phyloP scores from a whole-genome alignment of 164 flowering plant genomes.

The grape (Vitis vinifera) region ASM3070453v1 NC_081818.1:21933001-21933500 shows the following conservation, averaged over 20 bases:
- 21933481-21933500: conserved; percentile 46
- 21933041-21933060: conserved; percentile 74
- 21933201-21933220: conserved; percentile 60
- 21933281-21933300: conserved; percentile 31
- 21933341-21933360: conserved; percentile 48
- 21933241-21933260: conserved; percentile 60
- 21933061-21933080: conserved; percentile 48
- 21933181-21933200: conserved; percentile 53
- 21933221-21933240: conserved; percentile 50
- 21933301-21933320: conserved; percentile 45
- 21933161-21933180: conserved; percentile 63
- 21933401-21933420: conserved; percentile 36
- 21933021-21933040: conserved; percentile 75
- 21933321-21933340: conserved; percentile 24
- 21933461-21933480: conserved; percentile 54
- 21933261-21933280: conserved; percentile 46
- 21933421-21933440: conserved; percentile 12
- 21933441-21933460: conserved; percentile 49
- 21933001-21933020: conserved; percentile 62
- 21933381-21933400: conserved; percentile 46
- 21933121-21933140: conserved; percentile 40
- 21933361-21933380: conserved; percentile 55
- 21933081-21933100: conserved; percentile 58
- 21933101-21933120: conserved; percentile 80
- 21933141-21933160: conserved; percentile 29